Conservation (phyloP, 2,329 filamentous ascomycete genomes). For the Trichoderma polysporum region DNA sequence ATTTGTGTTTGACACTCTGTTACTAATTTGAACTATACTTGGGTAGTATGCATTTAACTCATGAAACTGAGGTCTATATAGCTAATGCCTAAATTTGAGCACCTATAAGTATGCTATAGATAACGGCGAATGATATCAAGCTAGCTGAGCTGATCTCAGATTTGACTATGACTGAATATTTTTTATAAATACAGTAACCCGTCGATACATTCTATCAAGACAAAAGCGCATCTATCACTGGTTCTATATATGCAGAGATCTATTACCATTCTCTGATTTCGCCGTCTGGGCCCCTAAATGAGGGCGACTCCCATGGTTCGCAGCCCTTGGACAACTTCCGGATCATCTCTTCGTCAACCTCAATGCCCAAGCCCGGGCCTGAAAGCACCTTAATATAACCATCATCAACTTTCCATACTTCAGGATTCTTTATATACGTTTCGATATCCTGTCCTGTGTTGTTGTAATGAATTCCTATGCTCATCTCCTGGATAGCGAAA, state of each 20-base stretch:
- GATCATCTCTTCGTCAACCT: slow-evolving; percentile 68
- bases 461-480: slow-evolving; percentile 78
- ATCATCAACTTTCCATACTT: slow-evolving; percentile 64
- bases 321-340: slow-evolving; percentile 57
- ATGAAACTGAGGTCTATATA: too few relatives aligned
- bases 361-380: slow-evolving; percentile 66
- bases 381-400: slow-evolving; percentile 62
- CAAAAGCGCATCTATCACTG: neutral
- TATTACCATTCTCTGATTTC: slow-evolving; percentile 65
- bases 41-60: too few relatives aligned
- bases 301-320: slow-evolving; percentile 64
- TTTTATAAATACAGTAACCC: neutral
- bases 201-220: neutral
- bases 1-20: too few relatives aligned
- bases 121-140: neutral
- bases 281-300: slow-evolving; percentile 67
- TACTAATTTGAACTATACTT: too few relatives aligned
- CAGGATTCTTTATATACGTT: slow-evolving; percentile 64
- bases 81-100: neutral
- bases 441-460: slow-evolving; percentile 62
- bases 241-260: neutral
- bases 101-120: neutral
- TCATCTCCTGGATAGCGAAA: slow-evolving; percentile 77
- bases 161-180: neutral
- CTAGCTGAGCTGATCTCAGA: neutral